A percentile compares a stretch with the other conserved stretches of the same genome.
phyloP scores from a whole-genome alignment of 345 rosid genomes.

The Populus nigra region DNA sequence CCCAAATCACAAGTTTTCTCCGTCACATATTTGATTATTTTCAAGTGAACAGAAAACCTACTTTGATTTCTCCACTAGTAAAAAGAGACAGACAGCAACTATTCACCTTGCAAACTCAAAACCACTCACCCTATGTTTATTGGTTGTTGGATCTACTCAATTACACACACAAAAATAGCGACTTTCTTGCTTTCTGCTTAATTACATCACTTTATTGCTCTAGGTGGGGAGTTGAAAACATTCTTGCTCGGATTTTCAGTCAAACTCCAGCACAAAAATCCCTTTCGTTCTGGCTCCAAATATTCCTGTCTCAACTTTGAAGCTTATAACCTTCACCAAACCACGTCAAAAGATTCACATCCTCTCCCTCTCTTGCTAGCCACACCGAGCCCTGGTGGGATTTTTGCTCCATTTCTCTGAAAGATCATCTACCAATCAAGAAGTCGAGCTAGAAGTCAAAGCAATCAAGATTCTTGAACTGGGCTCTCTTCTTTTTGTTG shows the following conservation, averaged over 20 bases:
- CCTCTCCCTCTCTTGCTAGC: constrained; percentile 2
- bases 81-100: constrained; percentile 1
- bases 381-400: constrained; percentile 25
- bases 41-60: constrained; percentile 10
- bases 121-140: constrained; percentile 1
- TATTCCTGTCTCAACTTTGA: neutral
- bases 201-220: constrained; percentile 10
- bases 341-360: neutral
- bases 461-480: neutral
- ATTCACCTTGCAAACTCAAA: constrained; percentile 19
- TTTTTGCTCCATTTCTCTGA: neutral
- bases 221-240: neutral
- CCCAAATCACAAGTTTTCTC: neutral
- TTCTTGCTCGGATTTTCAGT: constrained; percentile 12
- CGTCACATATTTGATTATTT: neutral
- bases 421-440: constrained; percentile 6
- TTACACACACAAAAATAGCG: too few relatives aligned
- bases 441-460: neutral
- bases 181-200: neutral
- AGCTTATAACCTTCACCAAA: neutral
- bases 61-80: constrained; percentile 10
- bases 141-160: constrained; percentile 9
- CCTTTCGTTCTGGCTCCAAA: neutral
- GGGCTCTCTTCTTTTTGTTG: neutral
- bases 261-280: constrained; percentile 19